Percentiles rank a stretch among this genome's conserved stretches.
phyloP scores from a whole-genome alignment of 108 stramenopile species.

The Fistulifera solaris region DNA sequence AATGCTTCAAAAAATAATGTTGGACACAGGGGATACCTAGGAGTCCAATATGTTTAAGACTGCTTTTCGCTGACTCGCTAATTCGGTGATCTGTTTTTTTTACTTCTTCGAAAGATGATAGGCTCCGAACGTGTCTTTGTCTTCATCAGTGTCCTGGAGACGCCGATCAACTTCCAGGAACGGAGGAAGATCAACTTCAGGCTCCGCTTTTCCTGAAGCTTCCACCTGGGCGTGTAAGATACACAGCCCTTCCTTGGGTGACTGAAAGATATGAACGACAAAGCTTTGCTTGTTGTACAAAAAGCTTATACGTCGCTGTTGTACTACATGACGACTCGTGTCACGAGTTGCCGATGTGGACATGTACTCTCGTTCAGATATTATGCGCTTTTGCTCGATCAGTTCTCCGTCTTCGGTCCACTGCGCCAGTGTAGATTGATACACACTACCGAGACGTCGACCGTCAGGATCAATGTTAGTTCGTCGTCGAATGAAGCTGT shows the following conservation, averaged over 20 bases:
- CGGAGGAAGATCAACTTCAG: constrained; percentile 45
- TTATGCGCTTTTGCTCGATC: constrained; percentile 75
- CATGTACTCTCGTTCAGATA: constrained; percentile 64
- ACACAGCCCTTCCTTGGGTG: constrained; percentile 47
- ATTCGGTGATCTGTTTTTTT: constrained; percentile 14
- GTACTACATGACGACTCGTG: constrained; percentile 51
- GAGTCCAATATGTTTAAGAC: too few species aligned
- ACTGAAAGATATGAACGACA: constrained; percentile 52
- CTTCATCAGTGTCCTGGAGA: constrained; percentile 22
- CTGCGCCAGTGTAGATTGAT: constrained; percentile 68
- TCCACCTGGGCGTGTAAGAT: constrained; percentile 78
- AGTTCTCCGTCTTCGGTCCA: constrained; percentile 37
- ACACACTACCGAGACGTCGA: constrained; percentile 31
- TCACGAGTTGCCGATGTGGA: constrained; percentile 52
- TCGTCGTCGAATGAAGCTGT: constrained; percentile 73
- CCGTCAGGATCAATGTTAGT: constrained; percentile 27
- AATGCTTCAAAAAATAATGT: too few species aligned
- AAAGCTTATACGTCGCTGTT: constrained; percentile 69
- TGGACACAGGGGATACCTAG: too few species aligned
- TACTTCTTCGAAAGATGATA: constrained; percentile 23
- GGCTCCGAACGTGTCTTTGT: constrained; percentile 36
- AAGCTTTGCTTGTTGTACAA: constrained; percentile 69
- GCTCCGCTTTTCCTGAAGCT: constrained; percentile 13
- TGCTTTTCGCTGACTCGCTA: too few species aligned
- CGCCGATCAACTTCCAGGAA: constrained; percentile 55